Base-by-base conservation (phyloP, 371 early-diverging fungal species). In the Mycotypha africana region DNA sequence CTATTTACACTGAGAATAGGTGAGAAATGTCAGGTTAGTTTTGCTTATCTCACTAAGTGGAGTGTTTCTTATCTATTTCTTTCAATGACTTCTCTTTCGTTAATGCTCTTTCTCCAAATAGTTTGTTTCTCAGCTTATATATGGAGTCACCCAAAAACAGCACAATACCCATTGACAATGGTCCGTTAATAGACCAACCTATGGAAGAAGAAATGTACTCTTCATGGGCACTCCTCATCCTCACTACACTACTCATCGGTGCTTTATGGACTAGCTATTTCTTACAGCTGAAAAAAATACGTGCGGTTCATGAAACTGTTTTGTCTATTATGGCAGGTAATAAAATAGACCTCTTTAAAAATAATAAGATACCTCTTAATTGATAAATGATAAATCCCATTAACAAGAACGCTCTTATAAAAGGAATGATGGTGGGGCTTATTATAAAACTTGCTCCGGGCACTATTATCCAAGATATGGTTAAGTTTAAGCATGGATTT, bases 251-350 rank as follows among this genome's bases (percentile, higher is more conserved):
- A 33, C 82, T 96, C 23, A 83, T 90, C 43, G 81, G 82, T 6
- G 89, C 89, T 17, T 77, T 96, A 56, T 81, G 89, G 68, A 86
- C 86, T 2, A 81, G 85, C 45, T 92, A 96, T 71, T 84, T 78
- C 48, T 76, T 97, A 25, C 91, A 93, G 67, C 70, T 81, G 25
- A 81, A 82, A 56, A 76, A 82, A 49, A 89, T 97, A 48, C 83
- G 86, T 22, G 84, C 85, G 20, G 78, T 95, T 48, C 95, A 97
- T 65, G 97, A 97, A 53, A 91, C 90, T 1, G 92, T 94, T 36
- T 86, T 94, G 40, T 89, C 97, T 23, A 90, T 94, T 47, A 79
- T 91, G 60, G 85, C 92, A 19, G 93, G 90, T 71, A 72, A 28
- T 15, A 9, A 33, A 33, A 14, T 33, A 8, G 26, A n/a, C n/a